These are phyloP conservation scores for Penicillium parvum DNA, from an alignment of 495 filamentous ascomycete genomes.

Conservation along the genomic window DNA sequence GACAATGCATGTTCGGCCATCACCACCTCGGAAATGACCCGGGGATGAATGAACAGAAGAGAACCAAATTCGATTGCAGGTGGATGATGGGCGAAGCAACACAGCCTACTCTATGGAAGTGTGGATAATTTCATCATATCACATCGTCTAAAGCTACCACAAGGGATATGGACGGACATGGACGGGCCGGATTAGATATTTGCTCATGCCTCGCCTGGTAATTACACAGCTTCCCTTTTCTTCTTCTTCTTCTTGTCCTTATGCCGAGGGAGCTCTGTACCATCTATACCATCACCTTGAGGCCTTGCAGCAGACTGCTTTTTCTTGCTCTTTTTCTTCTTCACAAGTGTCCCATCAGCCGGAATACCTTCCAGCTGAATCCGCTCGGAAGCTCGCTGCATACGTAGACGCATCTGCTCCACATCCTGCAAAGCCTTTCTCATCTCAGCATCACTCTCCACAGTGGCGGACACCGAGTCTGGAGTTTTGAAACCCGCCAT, in stretches of 20 bases:
- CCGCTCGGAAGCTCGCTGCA: conserved; percentile 85
- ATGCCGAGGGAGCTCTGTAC: not conserved
- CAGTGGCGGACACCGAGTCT: conserved; percentile 2
- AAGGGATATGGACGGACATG: no score
- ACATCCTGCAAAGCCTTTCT: conserved; percentile 77
- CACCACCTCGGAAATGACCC: not conserved
- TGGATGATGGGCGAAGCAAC: not conserved
- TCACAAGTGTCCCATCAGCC: conserved; percentile 68
- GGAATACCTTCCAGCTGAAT: conserved; percentile 67
- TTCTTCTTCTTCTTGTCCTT: conserved; percentile 18
- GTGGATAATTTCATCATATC: not conserved
- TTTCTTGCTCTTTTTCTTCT: conserved; percentile 68
- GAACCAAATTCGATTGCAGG: no score
- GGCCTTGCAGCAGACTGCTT: conserved; percentile 11
- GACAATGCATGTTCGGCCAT: no score
- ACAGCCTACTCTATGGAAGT: not conserved
- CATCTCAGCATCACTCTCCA: conserved; percentile 76
- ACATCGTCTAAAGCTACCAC: not conserved
- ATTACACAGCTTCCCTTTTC: conserved; percentile 5
- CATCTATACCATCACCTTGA: conserved; percentile 1
- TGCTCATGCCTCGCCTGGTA: no score
- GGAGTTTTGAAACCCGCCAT: conserved; percentile 42
- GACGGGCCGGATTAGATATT: no score
- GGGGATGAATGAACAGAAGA: not conserved
- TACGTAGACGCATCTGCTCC: conserved; percentile 76